These are phyloP conservation scores for Daldinia sp. DNA, from an alignment of 2,329 filamentous ascomycete species.

Conservation along the genomic window DNA sequence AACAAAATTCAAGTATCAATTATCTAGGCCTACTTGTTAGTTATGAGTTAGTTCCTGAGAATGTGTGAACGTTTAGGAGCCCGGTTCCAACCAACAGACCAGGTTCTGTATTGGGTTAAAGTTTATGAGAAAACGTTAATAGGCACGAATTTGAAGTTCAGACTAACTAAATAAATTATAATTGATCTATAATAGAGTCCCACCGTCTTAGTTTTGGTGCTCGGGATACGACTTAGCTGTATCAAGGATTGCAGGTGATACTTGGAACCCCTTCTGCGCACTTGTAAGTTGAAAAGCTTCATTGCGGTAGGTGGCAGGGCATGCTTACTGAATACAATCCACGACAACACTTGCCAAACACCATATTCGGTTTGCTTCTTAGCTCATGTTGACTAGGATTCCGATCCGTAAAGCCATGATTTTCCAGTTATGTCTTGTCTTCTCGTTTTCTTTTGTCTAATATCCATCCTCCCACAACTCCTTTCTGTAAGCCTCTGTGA, in stretches of 20 bases:
- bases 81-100: background rate
- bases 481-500: constrained; percentile 87
- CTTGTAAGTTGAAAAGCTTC: background rate
- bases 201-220: background rate
- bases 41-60: background rate
- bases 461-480: constrained; percentile 82
- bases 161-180: background rate
- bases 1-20: background rate
- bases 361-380: background rate
- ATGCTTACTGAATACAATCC: background rate
- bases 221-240: background rate
- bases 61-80: background rate
- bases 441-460: constrained; percentile 39
- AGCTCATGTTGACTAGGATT: background rate
- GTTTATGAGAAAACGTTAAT: background rate
- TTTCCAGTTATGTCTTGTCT: background rate
- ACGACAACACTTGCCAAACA: background rate
- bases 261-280: background rate
- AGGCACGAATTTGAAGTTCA: background rate
- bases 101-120: background rate
- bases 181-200: background rate
- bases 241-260: background rate
- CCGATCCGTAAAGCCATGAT: background rate
- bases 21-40: background rate
- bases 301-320: background rate